Evolutionary conservation across 2,329 filamentous ascomycete species (phyloP).

Genomic region (Colletotrichum liriopes): DNA sequence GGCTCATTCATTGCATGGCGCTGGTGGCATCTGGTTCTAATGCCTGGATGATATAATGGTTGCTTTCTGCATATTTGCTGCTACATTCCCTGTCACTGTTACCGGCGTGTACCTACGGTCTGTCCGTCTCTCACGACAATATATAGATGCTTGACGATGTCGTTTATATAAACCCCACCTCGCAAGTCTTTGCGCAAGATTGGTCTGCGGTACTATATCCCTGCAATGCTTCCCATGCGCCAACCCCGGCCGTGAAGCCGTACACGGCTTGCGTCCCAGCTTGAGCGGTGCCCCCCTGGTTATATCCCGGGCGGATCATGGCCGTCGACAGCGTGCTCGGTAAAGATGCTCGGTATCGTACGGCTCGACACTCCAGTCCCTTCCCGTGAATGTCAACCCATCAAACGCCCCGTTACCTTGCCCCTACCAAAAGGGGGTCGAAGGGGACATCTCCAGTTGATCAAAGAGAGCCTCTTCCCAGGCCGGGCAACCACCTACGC

Average conservation of each 20-base stretch:
- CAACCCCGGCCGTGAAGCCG: neutral
- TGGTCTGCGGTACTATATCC: neutral
- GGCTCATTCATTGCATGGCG: constrained; percentile 32
- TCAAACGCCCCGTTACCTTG: neutral
- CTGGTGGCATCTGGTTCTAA: constrained; percentile 9
- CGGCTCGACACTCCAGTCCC: neutral
- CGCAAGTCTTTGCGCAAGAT: neutral
- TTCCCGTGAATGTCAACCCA: neutral
- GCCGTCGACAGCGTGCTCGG: neutral
- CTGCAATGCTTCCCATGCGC: neutral
- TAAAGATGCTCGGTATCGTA: neutral
- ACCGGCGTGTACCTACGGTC: neutral
- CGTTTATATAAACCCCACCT: neutral
- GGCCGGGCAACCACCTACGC: neutral
- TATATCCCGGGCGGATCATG: neutral
- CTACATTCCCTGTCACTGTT: neutral
- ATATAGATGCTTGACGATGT: neutral
- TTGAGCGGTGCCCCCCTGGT: neutral
- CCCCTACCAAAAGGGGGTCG: neutral
- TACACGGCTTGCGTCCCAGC: neutral
- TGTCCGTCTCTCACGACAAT: neutral
- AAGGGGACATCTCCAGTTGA: neutral
- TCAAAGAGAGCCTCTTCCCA: neutral
- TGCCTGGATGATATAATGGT: constrained; percentile 13
- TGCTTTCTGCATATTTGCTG: constrained; percentile 2